These are phyloP conservation scores for Cryphonectria parasitica DNA, from an alignment of 2,329 filamentous ascomycete genomes.

Conservation along the genomic window DNA sequence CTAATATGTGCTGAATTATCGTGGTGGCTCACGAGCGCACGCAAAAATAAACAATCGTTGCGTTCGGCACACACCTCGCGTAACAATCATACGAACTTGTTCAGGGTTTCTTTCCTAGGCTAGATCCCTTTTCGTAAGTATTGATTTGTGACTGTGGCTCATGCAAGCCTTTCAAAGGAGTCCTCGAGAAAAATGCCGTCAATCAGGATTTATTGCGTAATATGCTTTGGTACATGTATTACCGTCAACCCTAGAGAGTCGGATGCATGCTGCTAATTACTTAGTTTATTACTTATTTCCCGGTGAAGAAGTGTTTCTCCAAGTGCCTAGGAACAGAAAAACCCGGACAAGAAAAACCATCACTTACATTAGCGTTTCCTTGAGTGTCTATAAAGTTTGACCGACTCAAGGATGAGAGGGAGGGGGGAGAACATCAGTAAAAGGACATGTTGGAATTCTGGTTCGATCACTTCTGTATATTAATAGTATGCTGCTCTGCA, in stretches of 20 bases:
- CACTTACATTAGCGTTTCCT: background rate
- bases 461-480: background rate
- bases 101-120: background rate
- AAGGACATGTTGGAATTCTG: background rate
- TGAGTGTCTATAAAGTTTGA: background rate
- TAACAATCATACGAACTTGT: background rate
- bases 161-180: background rate
- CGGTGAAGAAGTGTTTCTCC: background rate
- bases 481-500: background rate
- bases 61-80: slow-evolving; percentile 2
- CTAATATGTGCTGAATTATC: background rate
- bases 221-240: background rate
- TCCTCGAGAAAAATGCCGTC: background rate
- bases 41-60: background rate
- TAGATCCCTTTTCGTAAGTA: background rate
- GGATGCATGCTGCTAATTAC: background rate
- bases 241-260: background rate
- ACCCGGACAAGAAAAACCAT: background rate
- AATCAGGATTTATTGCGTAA: background rate
- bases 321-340: background rate
- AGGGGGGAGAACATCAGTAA: background rate
- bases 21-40: slow-evolving; percentile 3
- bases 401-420: background rate
- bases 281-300: background rate
- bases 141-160: background rate